phyloP scores from a whole-genome alignment of 345 rosid species.

The Aquilaria malaccensis region DNA sequence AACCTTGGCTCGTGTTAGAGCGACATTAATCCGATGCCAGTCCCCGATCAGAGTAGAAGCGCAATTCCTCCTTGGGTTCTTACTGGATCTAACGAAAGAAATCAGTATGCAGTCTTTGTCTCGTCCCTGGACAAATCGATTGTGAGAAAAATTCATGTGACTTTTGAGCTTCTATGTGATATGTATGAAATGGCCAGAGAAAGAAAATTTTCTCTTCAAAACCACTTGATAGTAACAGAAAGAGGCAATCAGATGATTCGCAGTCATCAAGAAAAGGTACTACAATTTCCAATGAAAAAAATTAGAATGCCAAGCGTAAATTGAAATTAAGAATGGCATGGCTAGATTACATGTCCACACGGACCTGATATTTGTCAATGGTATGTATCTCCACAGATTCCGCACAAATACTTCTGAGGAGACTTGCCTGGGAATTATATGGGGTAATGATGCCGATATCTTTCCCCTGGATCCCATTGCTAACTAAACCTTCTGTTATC shows the following conservation, averaged over 20 bases:
- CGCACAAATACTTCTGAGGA: slow-evolving; percentile 38
- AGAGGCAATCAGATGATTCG: too few relatives aligned
- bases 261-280: too few relatives aligned
- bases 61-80: slow-evolving; percentile 45
- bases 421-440: slow-evolving; percentile 82
- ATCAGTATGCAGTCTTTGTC: slow-evolving; percentile 90
- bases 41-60: slow-evolving; percentile 79
- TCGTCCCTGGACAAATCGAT: slow-evolving; percentile 53
- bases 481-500: slow-evolving; percentile 54
- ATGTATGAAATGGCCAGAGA: too few relatives aligned
- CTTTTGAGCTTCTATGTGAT: background rate
- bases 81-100: slow-evolving; percentile 73
- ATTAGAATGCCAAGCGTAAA: background rate
- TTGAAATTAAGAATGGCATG: background rate
- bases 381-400: slow-evolving; percentile 84
- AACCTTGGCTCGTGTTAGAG: slow-evolving; percentile 92
- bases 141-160: background rate
- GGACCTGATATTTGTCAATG: slow-evolving; percentile 95
- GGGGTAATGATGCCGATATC: slow-evolving; percentile 94
- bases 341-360: slow-evolving; percentile 9
- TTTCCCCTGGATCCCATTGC: slow-evolving; percentile 54
- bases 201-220: too few relatives aligned
- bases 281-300: background rate
- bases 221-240: too few relatives aligned
- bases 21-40: slow-evolving; percentile 97